Percentiles rank a stretch among this genome's conserved stretches.
Conservation (phyloP, 352 stramenopile species). For the Thraustochytrium striatum region DNA sequence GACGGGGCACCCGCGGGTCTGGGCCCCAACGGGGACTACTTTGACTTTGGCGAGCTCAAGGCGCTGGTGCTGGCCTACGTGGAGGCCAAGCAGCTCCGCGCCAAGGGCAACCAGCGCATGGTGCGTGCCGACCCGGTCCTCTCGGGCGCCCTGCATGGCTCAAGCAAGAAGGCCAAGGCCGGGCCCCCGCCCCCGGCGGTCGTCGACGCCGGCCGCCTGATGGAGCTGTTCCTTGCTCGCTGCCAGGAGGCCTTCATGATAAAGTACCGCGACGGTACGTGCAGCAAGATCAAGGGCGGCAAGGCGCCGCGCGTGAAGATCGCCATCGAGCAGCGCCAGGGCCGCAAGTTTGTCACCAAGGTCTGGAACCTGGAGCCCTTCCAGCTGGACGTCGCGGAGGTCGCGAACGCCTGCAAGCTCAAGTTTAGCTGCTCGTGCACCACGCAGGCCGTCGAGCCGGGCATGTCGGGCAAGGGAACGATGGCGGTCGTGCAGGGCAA, state of each 20-base stretch:
- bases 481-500: no score
- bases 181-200: not conserved
- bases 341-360: slow-evolving; percentile 3
- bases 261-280: not conserved
- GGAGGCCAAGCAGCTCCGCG: not conserved
- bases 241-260: not conserved
- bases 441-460: no score
- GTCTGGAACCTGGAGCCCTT: slow-evolving; percentile 27
- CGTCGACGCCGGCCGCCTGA: not conserved
- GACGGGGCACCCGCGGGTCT: no score
- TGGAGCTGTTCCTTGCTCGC: not conserved
- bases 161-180: slow-evolving; percentile 1
- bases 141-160: not conserved
- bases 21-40: no score
- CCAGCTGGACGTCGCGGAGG: not conserved
- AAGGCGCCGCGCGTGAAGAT: not conserved
- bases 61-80: slow-evolving; percentile 12
- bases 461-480: no score
- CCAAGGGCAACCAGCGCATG: not conserved
- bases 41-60: not conserved
- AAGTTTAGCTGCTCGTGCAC: slow-evolving; percentile 3
- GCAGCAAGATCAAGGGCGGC: slow-evolving; percentile 1
- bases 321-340: not conserved
- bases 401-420: not conserved
- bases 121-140: not conserved